Conservation (phyloP, 257 asterid species). For the Mentha longifolia region DNA sequence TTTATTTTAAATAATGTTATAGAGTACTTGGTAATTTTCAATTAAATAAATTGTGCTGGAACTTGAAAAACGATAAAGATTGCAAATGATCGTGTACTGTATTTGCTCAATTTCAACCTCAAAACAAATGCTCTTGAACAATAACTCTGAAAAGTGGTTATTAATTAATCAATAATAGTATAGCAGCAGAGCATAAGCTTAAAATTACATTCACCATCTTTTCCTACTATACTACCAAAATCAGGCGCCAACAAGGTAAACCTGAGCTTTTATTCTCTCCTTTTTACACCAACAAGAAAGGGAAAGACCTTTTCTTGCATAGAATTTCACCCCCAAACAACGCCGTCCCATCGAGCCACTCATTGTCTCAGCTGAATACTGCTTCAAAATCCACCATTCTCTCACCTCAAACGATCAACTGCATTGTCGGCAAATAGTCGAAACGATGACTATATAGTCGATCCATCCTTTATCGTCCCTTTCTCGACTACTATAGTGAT, state of each 20-base stretch:
- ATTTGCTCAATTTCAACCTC: no score
- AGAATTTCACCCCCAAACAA: not conserved
- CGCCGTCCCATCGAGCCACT: not conserved
- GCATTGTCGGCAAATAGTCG: not conserved
- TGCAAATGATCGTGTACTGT: no score
- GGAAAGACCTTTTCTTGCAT: not conserved
- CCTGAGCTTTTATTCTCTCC: conserved; percentile 25
- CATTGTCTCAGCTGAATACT: not conserved
- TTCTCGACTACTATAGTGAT: conserved; percentile 71
- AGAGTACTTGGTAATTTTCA: no score
- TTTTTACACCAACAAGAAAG: conserved; percentile 13
- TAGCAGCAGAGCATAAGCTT: conserved; percentile 1
- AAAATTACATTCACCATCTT: conserved; percentile 23
- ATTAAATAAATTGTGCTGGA: no score
- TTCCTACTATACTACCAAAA: not conserved
- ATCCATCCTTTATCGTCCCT: conserved; percentile 80
- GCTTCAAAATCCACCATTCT: not conserved
- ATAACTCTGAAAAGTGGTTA: not conserved
- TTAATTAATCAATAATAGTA: conserved; percentile 6
- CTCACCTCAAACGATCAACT: not conserved
- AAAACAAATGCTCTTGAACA: no score
- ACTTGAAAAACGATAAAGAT: no score
- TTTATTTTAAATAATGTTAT: no score
- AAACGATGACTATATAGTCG: conserved; percentile 48
- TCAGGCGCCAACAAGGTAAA: not conserved